phyloP scores from a whole-genome alignment of 306 rosid genomes.

The Pterocarpus macrocarpus region DNA sequence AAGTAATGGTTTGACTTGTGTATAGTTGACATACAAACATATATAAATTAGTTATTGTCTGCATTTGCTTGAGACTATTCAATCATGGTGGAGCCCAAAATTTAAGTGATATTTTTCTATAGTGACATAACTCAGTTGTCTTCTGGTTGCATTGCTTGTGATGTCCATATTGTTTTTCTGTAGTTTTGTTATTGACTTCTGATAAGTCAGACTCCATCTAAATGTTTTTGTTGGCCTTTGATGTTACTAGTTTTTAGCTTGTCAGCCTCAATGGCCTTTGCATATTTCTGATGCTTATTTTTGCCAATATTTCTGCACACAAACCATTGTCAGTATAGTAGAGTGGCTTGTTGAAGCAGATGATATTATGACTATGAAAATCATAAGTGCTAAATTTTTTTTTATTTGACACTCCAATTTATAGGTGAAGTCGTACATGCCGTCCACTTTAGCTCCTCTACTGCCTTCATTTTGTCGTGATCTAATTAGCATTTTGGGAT shows the following conservation, averaged over 20 bases:
- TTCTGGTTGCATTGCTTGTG: background rate
- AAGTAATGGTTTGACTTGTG: constrained; percentile 55
- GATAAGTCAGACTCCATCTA: background rate
- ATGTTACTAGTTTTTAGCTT: background rate
- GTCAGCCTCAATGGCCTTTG: background rate
- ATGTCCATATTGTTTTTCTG: background rate
- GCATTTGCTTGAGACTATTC: constrained; percentile 26
- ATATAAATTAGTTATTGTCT: constrained; percentile 9
- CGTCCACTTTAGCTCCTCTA: constrained; percentile 72
- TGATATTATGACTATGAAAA: background rate
- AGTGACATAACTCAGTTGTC: background rate
- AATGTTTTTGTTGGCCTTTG: background rate
- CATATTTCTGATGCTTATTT: background rate
- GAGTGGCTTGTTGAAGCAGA: background rate
- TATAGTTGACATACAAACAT: constrained; percentile 8
- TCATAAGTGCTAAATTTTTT: background rate
- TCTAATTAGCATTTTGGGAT: constrained; percentile 71
- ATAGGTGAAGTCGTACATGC: constrained; percentile 88
- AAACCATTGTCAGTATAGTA: background rate
- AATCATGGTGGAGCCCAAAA: background rate
- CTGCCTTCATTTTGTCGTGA: constrained; percentile 70
- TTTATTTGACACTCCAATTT: constrained; percentile 44
- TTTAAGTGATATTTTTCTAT: background rate
- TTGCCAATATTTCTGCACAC: background rate
- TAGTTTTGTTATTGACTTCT: constrained; percentile 1